These are phyloP conservation scores for Trichosporon coremiiforme DNA, from an alignment of 1,284 basidiomycete genomes.

Conservation along the genomic window DNA sequence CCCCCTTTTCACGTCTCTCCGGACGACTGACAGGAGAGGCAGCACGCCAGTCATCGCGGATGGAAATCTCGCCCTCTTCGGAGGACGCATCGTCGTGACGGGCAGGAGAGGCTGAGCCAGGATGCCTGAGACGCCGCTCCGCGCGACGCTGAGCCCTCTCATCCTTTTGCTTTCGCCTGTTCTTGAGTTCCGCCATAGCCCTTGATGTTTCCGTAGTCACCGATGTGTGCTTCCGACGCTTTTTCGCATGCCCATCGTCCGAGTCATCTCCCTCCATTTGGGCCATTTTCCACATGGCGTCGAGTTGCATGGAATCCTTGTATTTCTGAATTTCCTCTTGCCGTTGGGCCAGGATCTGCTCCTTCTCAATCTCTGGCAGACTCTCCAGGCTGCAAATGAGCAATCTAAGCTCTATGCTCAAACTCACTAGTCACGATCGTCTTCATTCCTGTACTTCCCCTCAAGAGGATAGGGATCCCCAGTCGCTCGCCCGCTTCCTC, in stretches of 20 bases:
- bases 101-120: constrained; percentile 35
- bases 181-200: constrained; percentile 80
- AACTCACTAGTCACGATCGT: constrained; percentile 74
- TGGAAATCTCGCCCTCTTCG: constrained; percentile 71
- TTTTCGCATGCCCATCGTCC: constrained; percentile 53
- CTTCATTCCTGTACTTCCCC: constrained; percentile 82
- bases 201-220: constrained; percentile 78
- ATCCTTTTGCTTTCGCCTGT: constrained; percentile 67
- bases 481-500: constrained; percentile 20
- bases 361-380: constrained; percentile 84
- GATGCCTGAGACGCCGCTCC: constrained; percentile 63
- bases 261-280: constrained; percentile 54
- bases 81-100: constrained; percentile 41
- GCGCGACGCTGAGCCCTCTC: constrained; percentile 44
- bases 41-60: constrained; percentile 63
- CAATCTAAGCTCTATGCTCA: background rate
- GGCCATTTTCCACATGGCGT: constrained; percentile 67
- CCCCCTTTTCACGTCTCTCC: constrained; percentile 67
- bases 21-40: constrained; percentile 28
- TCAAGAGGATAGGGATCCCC: constrained; percentile 84
- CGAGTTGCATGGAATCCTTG: constrained; percentile 72
- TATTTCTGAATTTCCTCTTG: constrained; percentile 77
- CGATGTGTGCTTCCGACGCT: constrained; percentile 68
- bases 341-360: constrained; percentile 76
- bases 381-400: constrained; percentile 65